Conservation (phyloP, 2,329 filamentous ascomycete species). For the Phyllosticta citribraziliensis region DNA sequence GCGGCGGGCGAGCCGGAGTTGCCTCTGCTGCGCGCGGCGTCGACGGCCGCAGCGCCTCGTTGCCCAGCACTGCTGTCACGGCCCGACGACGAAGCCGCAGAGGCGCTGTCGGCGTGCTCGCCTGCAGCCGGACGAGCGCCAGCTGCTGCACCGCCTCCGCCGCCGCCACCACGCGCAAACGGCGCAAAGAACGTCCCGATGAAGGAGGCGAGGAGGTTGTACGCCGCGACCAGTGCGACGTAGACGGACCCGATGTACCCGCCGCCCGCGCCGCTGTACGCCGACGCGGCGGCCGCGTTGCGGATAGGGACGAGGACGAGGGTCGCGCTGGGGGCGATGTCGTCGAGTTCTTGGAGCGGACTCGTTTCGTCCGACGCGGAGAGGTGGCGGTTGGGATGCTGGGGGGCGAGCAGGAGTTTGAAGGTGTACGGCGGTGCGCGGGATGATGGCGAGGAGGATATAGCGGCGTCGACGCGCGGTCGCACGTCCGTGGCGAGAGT, state of each 20-base stretch:
- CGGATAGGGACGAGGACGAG: constrained; percentile 68
- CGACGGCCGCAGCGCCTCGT: too few species aligned
- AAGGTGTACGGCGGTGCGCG: constrained; percentile 60
- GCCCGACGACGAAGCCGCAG: neutral
- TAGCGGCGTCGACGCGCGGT: constrained; percentile 62
- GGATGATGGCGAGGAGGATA: constrained; percentile 25
- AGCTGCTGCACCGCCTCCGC: neutral
- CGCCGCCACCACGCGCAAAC: constrained; percentile 1
- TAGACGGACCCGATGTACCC: constrained; percentile 11
- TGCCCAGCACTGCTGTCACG: neutral
- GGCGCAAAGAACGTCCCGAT: constrained; percentile 9
- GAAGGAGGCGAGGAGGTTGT: constrained; percentile 2
- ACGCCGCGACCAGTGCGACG: constrained; percentile 1
- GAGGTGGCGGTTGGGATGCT: constrained; percentile 60
- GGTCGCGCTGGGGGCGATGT: constrained; percentile 68
- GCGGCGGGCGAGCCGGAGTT: neutral
- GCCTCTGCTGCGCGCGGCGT: too few species aligned
- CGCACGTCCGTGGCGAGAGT: constrained; percentile 60
- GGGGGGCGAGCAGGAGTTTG: constrained; percentile 70
- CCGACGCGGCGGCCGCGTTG: constrained; percentile 44
- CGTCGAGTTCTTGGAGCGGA: constrained; percentile 54
- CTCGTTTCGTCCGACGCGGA: constrained; percentile 64
- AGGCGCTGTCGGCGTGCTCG: neutral
- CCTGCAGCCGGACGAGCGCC: neutral
- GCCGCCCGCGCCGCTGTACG: constrained; percentile 34